phyloP scores from a whole-genome alignment of 495 filamentous ascomycete species.

The Trichoderma gamsii region DNA sequence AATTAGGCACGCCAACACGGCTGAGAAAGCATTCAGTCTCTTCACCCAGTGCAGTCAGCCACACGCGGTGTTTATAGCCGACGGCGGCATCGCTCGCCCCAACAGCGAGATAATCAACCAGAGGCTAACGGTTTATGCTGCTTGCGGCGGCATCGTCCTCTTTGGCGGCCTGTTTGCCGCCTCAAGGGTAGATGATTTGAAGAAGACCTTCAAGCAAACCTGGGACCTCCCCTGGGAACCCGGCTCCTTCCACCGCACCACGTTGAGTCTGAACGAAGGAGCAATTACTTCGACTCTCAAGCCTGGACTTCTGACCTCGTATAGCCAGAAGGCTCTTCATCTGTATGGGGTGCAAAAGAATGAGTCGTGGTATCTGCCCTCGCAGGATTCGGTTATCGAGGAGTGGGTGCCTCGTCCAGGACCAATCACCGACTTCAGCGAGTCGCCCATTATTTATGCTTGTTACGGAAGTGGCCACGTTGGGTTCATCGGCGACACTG shows the following conservation, averaged over 20 bases:
- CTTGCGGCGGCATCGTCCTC: slow-evolving; percentile 1
- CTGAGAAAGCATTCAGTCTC: not conserved
- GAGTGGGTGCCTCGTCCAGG: not conserved
- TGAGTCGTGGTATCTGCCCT: slow-evolving; percentile 5
- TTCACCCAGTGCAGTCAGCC: not conserved
- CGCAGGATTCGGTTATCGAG: not conserved
- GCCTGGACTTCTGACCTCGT: not conserved
- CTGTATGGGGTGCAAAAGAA: not conserved
- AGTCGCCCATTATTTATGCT: not conserved
- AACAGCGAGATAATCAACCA: not conserved
- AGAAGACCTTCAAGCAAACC: not conserved
- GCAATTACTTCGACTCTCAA: not conserved
- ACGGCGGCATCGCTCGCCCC: not conserved
- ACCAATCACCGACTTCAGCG: not conserved
- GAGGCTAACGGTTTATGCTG: not conserved
- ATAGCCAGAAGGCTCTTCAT: not conserved
- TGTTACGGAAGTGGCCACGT: not conserved
- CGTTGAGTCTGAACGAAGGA: not conserved
- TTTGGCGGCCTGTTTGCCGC: not conserved
- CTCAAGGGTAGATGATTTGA: not conserved
- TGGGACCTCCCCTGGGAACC: not conserved
- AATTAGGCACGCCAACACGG: not conserved
- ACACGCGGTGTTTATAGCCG: not conserved
- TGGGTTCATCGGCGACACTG: not conserved
- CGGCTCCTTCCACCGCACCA: not conserved